These are phyloP conservation scores for sorghum (Sorghum bicolor) DNA, from an alignment of 176 grass and related monocot species.

Conservation along the genomic window DNA sequence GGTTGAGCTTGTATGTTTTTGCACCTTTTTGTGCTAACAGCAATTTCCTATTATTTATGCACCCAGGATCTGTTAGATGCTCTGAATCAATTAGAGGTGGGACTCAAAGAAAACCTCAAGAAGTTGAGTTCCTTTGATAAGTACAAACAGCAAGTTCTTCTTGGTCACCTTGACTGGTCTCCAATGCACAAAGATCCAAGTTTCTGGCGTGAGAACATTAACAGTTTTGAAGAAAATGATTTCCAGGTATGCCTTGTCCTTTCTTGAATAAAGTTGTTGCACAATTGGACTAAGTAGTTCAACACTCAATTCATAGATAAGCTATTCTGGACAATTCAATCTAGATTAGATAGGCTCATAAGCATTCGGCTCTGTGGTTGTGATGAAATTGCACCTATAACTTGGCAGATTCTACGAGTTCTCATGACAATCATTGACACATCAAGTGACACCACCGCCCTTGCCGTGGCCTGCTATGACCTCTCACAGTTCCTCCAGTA, in stretches of 20 bases:
- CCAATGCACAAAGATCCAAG: slow-evolving; percentile 93
- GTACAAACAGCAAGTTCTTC: slow-evolving; percentile 95
- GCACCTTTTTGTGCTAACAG: slow-evolving; percentile 21
- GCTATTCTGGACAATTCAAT: not conserved
- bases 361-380: not conserved
- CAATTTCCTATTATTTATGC: slow-evolving; percentile 16
- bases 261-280: not conserved
- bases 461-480: slow-evolving; percentile 88
- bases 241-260: slow-evolving; percentile 70
- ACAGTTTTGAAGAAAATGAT: slow-evolving; percentile 97
- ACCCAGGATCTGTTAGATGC: slow-evolving; percentile 89
- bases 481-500: slow-evolving; percentile 96
- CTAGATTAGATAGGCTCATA: not conserved
- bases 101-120: slow-evolving; percentile 84
- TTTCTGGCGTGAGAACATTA: slow-evolving; percentile 97
- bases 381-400: slow-evolving; percentile 3
- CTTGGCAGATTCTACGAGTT: slow-evolving; percentile 75
- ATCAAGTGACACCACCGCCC: slow-evolving; percentile 69
- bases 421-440: slow-evolving; percentile 86
- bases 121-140: slow-evolving; percentile 92
- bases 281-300: not conserved
- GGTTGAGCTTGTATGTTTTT: slow-evolving; percentile 6
- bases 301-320: not conserved
- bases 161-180: slow-evolving; percentile 97
- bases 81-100: slow-evolving; percentile 81